A percentile compares a stretch with the other conserved stretches of the same genome.
Evolutionary conservation across 352 stramenopile genomes (phyloP).

Genomic region (Pythium plurisporium): DNA sequence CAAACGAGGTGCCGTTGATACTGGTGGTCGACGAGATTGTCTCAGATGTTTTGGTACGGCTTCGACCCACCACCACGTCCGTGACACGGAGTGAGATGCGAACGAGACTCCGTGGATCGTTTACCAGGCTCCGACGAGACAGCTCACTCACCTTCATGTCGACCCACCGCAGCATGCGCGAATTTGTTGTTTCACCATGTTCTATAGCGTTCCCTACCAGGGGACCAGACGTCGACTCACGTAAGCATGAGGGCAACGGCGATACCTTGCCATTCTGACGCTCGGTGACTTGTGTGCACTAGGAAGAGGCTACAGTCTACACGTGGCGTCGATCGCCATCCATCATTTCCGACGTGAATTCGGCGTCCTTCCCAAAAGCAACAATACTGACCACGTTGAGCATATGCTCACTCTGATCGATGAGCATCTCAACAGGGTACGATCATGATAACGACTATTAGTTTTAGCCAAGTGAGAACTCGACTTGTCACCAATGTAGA

Average conservation of each 20-base stretch:
- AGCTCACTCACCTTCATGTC: neutral
- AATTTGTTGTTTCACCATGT: slow-evolving; percentile 18
- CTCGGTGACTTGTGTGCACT: neutral
- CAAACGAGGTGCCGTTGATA: neutral
- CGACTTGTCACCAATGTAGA: neutral
- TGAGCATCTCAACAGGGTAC: slow-evolving; percentile 12
- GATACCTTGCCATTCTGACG: too few relatives aligned
- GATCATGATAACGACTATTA: neutral
- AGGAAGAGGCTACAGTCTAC: slow-evolving; percentile 13
- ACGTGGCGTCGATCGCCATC: slow-evolving; percentile 16
- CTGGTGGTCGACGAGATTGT: neutral
- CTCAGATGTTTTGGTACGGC: neutral
- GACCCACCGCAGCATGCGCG: slow-evolving; percentile 22
- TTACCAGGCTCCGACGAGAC: neutral
- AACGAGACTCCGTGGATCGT: neutral
- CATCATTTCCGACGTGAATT: slow-evolving; percentile 21
- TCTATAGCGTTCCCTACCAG: slow-evolving; percentile 5
- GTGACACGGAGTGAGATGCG: neutral
- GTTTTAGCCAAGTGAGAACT: neutral
- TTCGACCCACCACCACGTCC: neutral
- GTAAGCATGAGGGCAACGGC: too few relatives aligned
- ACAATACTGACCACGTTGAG: slow-evolving; percentile 17
- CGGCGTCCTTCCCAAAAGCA: slow-evolving; percentile 12
- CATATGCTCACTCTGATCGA: slow-evolving; percentile 7
- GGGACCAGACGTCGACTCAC: neutral